Percentiles rank a stretch among this genome's conserved stretches.
These are phyloP conservation scores for Lumnitzera racemosa DNA, from an alignment of 345 rosid genomes.

Conservation along the genomic window DNA sequence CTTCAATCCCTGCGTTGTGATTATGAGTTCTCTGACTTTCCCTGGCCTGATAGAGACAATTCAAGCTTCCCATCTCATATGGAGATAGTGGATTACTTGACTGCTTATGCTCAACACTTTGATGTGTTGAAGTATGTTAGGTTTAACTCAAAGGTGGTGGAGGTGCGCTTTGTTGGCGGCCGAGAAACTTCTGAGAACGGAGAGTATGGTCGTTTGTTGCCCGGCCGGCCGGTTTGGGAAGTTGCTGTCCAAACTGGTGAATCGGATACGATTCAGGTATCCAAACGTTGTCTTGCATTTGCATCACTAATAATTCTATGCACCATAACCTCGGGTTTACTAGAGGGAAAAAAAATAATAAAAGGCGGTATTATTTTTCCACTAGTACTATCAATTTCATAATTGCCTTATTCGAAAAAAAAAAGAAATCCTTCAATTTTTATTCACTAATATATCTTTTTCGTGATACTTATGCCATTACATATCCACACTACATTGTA, in stretches of 20 bases:
- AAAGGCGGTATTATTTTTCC: too few species aligned
- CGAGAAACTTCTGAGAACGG: conserved; percentile 10
- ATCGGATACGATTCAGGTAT: conserved; percentile 55
- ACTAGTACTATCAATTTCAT: too few species aligned
- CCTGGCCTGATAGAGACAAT: conserved; percentile 74
- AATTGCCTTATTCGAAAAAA: too few species aligned
- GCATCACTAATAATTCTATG: too few species aligned
- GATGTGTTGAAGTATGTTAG: conserved; percentile 52
- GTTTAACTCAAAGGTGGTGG: conserved; percentile 69
- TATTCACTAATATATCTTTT: too few species aligned
- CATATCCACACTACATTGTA: too few species aligned
- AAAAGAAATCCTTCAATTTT: too few species aligned
- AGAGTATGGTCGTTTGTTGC: conserved; percentile 31
- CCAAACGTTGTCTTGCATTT: too few species aligned
- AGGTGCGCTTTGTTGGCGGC: conserved; percentile 48
- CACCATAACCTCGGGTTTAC: too few species aligned
- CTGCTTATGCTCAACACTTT: conserved; percentile 59
- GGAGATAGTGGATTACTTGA: conserved; percentile 69
- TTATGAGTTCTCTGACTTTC: conserved; percentile 86
- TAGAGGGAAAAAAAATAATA: too few species aligned
- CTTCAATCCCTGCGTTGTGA: conserved; percentile 63
- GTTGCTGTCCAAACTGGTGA: conserved; percentile 52
- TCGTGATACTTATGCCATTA: too few species aligned
- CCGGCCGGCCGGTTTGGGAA: conserved; percentile 76
- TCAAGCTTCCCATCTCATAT: conserved; percentile 51